Evolutionary conservation across 352 stramenopile genomes (phyloP), one percentile per base, ranked within the genome.

Genomic region (Globisporangium rhizosaccharum): DNA sequence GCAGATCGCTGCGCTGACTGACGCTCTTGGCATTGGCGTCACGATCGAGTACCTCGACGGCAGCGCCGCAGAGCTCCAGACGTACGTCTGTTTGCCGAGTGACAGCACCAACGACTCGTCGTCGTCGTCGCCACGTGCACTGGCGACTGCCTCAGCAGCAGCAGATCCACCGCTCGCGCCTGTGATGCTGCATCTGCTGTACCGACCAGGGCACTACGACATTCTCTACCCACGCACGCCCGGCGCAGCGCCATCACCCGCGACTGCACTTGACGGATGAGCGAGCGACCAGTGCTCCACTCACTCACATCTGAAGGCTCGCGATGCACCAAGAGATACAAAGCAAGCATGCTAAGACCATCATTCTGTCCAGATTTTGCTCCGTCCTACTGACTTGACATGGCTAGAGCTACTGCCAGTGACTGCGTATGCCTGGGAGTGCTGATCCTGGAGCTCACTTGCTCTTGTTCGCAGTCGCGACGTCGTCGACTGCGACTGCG

Each of bases 181-280:
- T 0, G 65, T 75, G 41, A 65, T 58, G 20, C 79, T 98, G 44
- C 80, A 82, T 44, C 68, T 98, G 54, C 70, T 98, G 26, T 98
- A 98, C 79, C 86, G 94, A 57, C 92, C 92, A 17, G 94, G 94
- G 14, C 94, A 98, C 71, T 98, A 98, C 77, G 94, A 98, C 69
- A 94, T 98, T 53, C 72, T 98, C 54, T 98, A 98, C 62, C 73
- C 72, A 18, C 62, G 70, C 17, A 46, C 66, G 39, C 45, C 12
- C 26, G 48, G 30, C 23, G 55, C n/a, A 15, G 47, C 39, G 15
- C 17, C 53, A 28, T 44, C 53, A 5, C 44, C 51, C 3, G 44
- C 18, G 23, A 23, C 41, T 28, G 39, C 26, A 42, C 36, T 20
- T 18, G 23, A 20, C 23, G 28, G 2, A 17, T 52, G 25, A 39